These are phyloP conservation scores for Hyaloscypha bicolor DNA, from an alignment of 495 filamentous ascomycete genomes.

Conservation along the genomic window DNA sequence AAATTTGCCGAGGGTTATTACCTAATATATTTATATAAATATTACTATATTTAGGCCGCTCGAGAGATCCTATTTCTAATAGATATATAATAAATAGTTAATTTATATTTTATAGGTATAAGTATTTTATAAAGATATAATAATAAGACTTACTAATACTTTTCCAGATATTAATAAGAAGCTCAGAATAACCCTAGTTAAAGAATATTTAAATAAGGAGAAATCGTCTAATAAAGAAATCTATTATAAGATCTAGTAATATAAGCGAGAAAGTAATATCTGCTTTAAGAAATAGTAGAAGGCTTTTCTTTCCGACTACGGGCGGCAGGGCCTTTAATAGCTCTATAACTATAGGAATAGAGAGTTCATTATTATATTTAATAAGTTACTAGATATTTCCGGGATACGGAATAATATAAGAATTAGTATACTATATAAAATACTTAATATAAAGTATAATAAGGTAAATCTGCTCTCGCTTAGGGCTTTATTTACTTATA, in stretches of 20 bases:
- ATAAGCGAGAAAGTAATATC: slow-evolving; percentile 23
- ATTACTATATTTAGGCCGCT: slow-evolving; percentile 36
- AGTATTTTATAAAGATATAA: neutral
- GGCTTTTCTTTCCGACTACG: too few relatives aligned
- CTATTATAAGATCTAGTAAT: slow-evolving; percentile 44
- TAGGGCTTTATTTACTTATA: too few relatives aligned
- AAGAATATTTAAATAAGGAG: slow-evolving; percentile 42
- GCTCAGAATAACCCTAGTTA: slow-evolving; percentile 28
- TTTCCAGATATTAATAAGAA: slow-evolving; percentile 32
- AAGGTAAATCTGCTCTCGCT: too few relatives aligned
- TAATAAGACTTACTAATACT: neutral
- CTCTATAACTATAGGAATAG: neutral
- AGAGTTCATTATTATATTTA: slow-evolving; percentile 22
- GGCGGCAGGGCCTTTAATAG: too few relatives aligned
- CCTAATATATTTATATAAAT: slow-evolving; percentile 39
- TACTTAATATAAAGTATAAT: slow-evolving; percentile 28
- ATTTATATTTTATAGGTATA: slow-evolving; percentile 11
- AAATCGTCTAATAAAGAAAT: slow-evolving; percentile 38
- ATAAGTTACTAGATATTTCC: slow-evolving; percentile 33
- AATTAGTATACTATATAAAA: slow-evolving; percentile 24
- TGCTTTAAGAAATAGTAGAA: too few relatives aligned
- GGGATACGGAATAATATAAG: slow-evolving; percentile 38
- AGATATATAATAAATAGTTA: slow-evolving; percentile 32
- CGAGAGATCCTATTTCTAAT: slow-evolving; percentile 20
- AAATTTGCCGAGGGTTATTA: slow-evolving; percentile 1